phyloP scores from a whole-genome alignment of 371 early-diverging fungal species.

The Circinella minor region DNA sequence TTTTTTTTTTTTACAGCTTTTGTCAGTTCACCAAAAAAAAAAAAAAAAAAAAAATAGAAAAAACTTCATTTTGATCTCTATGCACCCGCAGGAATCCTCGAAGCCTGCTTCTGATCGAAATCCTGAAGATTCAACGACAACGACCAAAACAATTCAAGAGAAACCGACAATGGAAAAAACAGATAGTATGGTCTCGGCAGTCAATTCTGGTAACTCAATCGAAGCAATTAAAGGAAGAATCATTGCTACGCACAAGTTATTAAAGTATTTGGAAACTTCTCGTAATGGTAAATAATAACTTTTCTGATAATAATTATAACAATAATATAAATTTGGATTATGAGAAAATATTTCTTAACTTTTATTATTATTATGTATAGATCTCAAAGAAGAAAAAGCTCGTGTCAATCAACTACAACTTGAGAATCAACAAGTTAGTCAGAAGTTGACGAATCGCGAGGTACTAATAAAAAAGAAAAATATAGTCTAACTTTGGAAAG shows the following conservation, averaged over 20 bases:
- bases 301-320: not conserved
- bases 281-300: not conserved
- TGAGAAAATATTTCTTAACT: not conserved
- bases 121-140: not conserved
- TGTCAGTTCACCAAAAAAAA: no score
- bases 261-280: not conserved
- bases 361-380: not conserved
- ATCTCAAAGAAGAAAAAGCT: not conserved
- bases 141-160: not conserved
- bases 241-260: slow-evolving; percentile 2
- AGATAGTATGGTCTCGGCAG: slow-evolving; percentile 1
- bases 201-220: slow-evolving; percentile 2
- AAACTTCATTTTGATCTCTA: not conserved
- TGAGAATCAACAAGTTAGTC: not conserved
- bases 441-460: not conserved
- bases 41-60: no score
- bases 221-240: slow-evolving; percentile 1
- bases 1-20: no score
- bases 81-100: not conserved
- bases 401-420: not conserved
- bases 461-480: not conserved
- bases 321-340: not conserved
- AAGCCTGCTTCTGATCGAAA: not conserved
- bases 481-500: no score
- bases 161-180: not conserved